phyloP scores from a whole-genome alignment of 352 stramenopile genomes.

The Phytophthora niederhauseri region DNA sequence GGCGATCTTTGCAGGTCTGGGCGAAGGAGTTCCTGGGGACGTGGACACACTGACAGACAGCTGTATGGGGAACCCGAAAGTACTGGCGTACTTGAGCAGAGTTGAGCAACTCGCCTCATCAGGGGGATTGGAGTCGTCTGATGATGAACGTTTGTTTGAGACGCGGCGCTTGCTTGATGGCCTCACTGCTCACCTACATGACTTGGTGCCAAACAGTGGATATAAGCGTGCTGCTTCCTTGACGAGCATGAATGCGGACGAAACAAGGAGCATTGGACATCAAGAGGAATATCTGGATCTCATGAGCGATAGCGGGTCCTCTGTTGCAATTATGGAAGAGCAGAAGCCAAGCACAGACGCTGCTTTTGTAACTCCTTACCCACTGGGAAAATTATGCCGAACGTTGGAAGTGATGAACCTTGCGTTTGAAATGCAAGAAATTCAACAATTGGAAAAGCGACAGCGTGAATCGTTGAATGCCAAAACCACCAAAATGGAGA shows the following conservation, averaged over 20 bases:
- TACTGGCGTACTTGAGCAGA: constrained; percentile 59
- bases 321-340: constrained; percentile 45
- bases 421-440: constrained; percentile 58
- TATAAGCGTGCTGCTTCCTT: constrained; percentile 16
- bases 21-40: constrained; percentile 24
- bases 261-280: constrained; percentile 17
- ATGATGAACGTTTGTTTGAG: constrained; percentile 29
- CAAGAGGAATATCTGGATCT: constrained; percentile 30
- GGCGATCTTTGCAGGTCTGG: constrained; percentile 42
- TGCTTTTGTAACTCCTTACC: constrained; percentile 32
- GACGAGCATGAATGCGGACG: constrained; percentile 17
- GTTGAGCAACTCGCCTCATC: constrained; percentile 57
- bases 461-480: constrained; percentile 30
- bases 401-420: constrained; percentile 62
- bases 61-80: constrained; percentile 51
- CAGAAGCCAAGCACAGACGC: constrained; percentile 20
- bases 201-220: constrained; percentile 19
- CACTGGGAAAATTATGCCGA: constrained; percentile 46
- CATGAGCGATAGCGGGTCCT: constrained; percentile 46
- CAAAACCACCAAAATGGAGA: constrained; percentile 41
- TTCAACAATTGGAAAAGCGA: constrained; percentile 27
- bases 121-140: constrained; percentile 25
- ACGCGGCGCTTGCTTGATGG: constrained; percentile 26
- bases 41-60: constrained; percentile 43
- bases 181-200: constrained; percentile 27